These are phyloP conservation scores for Magnusiomyces suaveolens DNA, from an alignment of 1,139 yeast genomes.

Conservation along the genomic window DNA sequence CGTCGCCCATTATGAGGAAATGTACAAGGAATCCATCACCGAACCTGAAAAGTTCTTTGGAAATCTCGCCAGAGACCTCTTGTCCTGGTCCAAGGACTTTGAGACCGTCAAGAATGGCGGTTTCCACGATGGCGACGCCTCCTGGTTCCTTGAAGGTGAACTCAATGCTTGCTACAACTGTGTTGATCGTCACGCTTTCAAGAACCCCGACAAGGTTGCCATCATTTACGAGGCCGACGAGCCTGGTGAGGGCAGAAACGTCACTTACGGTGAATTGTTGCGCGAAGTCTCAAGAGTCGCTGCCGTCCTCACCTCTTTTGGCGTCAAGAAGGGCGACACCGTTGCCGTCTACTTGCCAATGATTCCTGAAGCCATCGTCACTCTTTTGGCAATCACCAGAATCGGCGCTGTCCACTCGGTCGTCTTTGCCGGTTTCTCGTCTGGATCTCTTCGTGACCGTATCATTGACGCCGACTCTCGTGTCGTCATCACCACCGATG, in stretches of 20 bases:
- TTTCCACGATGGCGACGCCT: conserved; percentile 67
- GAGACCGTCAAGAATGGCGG: conserved; percentile 59
- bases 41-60: conserved; percentile 84
- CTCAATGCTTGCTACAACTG: conserved; percentile 91
- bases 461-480: conserved; percentile 79
- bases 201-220: conserved; percentile 76
- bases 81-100: conserved; percentile 82
- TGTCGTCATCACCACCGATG: conserved; percentile 90
- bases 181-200: conserved; percentile 91
- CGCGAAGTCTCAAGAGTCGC: conserved; percentile 84
- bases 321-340: conserved; percentile 85
- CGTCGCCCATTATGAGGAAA: conserved; percentile 59
- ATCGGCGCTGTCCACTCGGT: conserved; percentile 96
- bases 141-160: conserved; percentile 93
- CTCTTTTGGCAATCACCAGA: conserved; percentile 91
- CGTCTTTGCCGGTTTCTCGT: conserved; percentile 91
- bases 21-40: conserved; percentile 68
- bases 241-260: conserved; percentile 54
- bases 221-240: conserved; percentile 93
- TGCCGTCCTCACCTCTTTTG: conserved; percentile 77
- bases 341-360: conserved; percentile 95
- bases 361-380: conserved; percentile 91
- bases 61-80: conserved; percentile 63
- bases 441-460: conserved; percentile 88
- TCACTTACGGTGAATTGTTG: conserved; percentile 81